Evolutionary conservation across 305 asterid genomes (phyloP).

Genomic region (Withania somnifera): DNA sequence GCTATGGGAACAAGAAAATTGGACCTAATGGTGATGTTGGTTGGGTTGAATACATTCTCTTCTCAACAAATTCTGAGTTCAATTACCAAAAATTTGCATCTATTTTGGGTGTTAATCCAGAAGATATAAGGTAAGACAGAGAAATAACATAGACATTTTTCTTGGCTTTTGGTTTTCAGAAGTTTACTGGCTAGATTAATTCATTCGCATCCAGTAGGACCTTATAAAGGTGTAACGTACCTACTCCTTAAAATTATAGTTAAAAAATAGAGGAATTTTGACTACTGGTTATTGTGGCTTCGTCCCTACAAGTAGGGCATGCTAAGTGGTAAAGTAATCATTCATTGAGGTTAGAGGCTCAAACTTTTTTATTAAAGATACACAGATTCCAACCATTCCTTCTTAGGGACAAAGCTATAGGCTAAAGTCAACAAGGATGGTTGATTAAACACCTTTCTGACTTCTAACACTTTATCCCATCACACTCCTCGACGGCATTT

Average conservation of each 20-base stretch:
- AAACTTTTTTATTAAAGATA: background rate
- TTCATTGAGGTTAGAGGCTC: background rate
- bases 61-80: constrained; percentile 31
- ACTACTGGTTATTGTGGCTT: background rate
- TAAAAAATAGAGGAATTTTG: too few species aligned
- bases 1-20: constrained; percentile 56
- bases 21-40: constrained; percentile 69
- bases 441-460: too few species aligned
- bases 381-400: background rate
- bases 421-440: too few species aligned
- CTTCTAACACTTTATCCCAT: too few species aligned
- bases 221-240: too few species aligned
- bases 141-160: too few species aligned
- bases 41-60: constrained; percentile 59
- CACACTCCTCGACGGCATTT: too few species aligned
- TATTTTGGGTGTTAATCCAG: constrained; percentile 42
- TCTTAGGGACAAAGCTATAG: rapidly evolving
- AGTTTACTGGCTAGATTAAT: background rate
- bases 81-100: constrained; percentile 35
- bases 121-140: constrained; percentile 30
- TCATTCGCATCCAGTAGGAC: too few species aligned
- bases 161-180: background rate
- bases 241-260: too few species aligned
- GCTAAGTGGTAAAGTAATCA: background rate
- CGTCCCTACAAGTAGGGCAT: background rate